Evolutionary conservation across 192 early-diverging fungal species (phyloP).

Genomic region (Mortierella claussenii): DNA sequence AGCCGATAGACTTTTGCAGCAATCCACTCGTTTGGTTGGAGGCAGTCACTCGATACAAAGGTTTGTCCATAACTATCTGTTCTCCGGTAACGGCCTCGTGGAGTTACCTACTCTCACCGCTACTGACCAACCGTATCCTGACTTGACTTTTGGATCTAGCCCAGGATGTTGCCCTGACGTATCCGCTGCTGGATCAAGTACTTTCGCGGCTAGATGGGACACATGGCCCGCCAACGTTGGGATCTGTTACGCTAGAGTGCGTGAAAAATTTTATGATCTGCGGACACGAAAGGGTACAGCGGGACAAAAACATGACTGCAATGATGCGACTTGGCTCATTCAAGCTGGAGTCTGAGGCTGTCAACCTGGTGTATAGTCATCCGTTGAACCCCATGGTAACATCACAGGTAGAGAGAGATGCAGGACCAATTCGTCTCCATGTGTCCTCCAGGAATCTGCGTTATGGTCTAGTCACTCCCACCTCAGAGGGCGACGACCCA

Average conservation of each 20-base stretch:
- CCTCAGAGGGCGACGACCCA: conserved; percentile 59
- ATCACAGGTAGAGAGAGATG: conserved; percentile 78
- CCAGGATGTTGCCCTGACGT: conserved; percentile 38
- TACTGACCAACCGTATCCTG: too few species aligned
- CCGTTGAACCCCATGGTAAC: conserved; percentile 81
- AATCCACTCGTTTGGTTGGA: conserved; percentile 56
- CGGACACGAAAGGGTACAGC: conserved; percentile 33
- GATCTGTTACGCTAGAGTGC: conserved; percentile 7
- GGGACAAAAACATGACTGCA: conserved; percentile 17
- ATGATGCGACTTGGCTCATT: conserved; percentile 19
- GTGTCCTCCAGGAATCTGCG: conserved; percentile 74
- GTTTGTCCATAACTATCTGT: conserved; percentile 3
- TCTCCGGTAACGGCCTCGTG: too few species aligned
- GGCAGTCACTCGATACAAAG: conserved; percentile 48
- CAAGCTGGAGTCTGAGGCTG: conserved; percentile 65
- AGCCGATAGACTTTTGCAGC: conserved; percentile 31
- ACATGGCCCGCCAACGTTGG: conserved; percentile 1
- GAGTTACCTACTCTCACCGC: too few species aligned
- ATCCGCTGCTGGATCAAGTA: conserved; percentile 31
- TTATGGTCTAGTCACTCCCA: conserved; percentile 65
- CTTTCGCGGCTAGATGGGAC: conserved; percentile 24
- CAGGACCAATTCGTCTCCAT: conserved; percentile 71
- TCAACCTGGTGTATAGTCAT: conserved; percentile 80
- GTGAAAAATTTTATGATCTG: conserved; percentile 34
- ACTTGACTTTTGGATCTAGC: too few species aligned